Base-by-base conservation (phyloP, 257 asterid species). In the Paulownia fortunei region DNA sequence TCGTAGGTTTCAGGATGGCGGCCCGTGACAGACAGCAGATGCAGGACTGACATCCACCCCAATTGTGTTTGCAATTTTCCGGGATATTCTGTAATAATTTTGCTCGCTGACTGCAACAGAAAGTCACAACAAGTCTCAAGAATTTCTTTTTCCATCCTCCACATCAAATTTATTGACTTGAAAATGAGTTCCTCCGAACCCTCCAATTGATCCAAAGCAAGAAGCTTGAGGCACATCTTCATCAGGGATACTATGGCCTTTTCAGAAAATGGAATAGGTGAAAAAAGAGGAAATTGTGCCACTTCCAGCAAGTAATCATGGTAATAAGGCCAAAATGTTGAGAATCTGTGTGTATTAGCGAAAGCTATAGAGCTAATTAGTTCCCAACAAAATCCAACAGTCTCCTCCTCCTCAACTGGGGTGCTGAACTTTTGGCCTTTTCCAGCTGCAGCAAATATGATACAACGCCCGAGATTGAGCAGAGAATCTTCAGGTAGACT, bases 341-440 rank as follows among this genome's bases (percentile, higher is more conserved):
- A 24, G 66, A 96, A 76, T 71, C 98, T 87, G 74, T 88, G 93
- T 13, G 79, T 61, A 41, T 96, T 96, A 8, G 94, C 89, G 0
- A 76, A 65, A 41, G 90, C 78, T 69, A 96, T 72, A 3, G 86
- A 75, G 68, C 62, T 83, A 9, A 93, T 85, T 36, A 95, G 85
- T 61, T 95, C 99, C 97, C 97, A 95, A 74, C 99, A 95, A 59
- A 95, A 95, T 26, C 77, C 88, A 8, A 95, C 93, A 0, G 92
- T 88, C 62, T 95, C 98, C 70, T 95, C 99, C 79, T 96, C 99
- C 76, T 95, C 99, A 0, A 88, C 72, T 16, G 92, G 91, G 2
- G 98, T 93, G 88, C 94, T 90, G 84, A 95, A 92, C 69, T 88
- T 90, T 54, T 89, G 97, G 56, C 97, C 97, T 79, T 88, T 89